Percentiles rank a stretch among this genome's conserved stretches.
Evolutionary conservation across 768 basidiomycete genomes (phyloP).

Genomic region (Suillus fuscotomentosus): DNA sequence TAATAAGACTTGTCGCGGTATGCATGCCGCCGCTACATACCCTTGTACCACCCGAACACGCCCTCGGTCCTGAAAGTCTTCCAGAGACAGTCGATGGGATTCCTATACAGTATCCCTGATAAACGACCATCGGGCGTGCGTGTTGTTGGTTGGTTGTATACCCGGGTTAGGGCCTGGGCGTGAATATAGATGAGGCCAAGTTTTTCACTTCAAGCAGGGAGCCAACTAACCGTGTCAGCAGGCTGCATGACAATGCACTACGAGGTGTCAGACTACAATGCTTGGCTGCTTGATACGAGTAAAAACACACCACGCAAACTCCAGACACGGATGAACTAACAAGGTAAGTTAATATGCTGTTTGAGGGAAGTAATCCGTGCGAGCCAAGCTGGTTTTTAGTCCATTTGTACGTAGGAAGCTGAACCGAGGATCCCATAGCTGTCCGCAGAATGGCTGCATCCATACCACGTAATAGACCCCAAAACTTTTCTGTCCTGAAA

Average conservation of each 20-base stretch:
- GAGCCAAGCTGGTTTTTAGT: conserved; percentile 79
- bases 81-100: conserved; percentile 94
- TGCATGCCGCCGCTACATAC: conserved; percentile 32
- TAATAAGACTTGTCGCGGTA: not conserved
- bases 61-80: conserved; percentile 94
- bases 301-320: conserved; percentile 75
- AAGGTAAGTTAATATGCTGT: conserved; percentile 86
- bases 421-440: conserved; percentile 93
- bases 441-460: conserved; percentile 93
- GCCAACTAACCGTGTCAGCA: conserved; percentile 70
- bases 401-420: conserved; percentile 94
- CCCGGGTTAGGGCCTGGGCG: conserved; percentile 75
- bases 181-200: not conserved
- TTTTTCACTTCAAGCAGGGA: conserved; percentile 8
- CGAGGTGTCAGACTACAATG: conserved; percentile 3
- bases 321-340: conserved; percentile 88
- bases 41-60: conserved; percentile 94
- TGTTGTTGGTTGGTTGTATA: conserved; percentile 93
- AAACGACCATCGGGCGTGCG: conserved; percentile 66
- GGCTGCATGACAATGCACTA: conserved; percentile 94
- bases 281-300: not conserved
- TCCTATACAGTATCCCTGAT: conserved; percentile 80
- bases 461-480: conserved; percentile 86
- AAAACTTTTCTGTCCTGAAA: conserved; percentile 68
- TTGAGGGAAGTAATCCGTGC: conserved; percentile 64